Percentiles rank a stretch among this genome's conserved stretches.
phyloP scores from a whole-genome alignment of 2,329 filamentous ascomycete genomes.

The Fusarium sp. region DNA sequence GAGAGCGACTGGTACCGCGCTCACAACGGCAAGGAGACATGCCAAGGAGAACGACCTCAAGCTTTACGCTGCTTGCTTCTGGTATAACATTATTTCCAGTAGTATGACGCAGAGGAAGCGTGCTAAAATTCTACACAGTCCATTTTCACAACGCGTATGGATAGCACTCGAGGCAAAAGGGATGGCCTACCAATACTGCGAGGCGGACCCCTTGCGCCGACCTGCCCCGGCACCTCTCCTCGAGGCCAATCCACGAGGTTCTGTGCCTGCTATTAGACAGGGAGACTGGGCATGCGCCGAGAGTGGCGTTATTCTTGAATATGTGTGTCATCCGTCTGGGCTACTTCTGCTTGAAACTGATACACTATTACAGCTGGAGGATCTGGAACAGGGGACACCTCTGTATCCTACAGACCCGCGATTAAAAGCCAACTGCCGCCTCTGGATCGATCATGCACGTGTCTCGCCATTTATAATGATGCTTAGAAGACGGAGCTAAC shows the following conservation, averaged over 20 bases:
- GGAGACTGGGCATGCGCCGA: constrained; percentile 88
- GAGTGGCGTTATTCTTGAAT: constrained; percentile 88
- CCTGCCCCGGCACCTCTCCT: constrained; percentile 71
- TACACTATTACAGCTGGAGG: constrained; percentile 73
- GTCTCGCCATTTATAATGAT: neutral
- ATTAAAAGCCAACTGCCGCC: constrained; percentile 79
- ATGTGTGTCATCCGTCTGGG: constrained; percentile 65
- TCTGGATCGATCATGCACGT: constrained; percentile 86
- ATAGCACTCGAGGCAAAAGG: constrained; percentile 87
- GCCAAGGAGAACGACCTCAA: constrained; percentile 80
- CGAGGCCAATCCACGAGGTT: constrained; percentile 82
- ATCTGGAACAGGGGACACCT: constrained; percentile 72
- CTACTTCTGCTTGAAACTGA: constrained; percentile 6
- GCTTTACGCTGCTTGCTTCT: constrained; percentile 87
- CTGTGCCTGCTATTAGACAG: constrained; percentile 84
- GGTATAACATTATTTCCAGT: constrained; percentile 62
- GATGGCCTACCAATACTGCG: constrained; percentile 87
- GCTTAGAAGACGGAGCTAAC: neutral
- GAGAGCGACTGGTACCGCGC: constrained; percentile 80
- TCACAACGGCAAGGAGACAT: constrained; percentile 79
- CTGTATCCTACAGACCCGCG: constrained; percentile 78
- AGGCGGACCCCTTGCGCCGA: constrained; percentile 85
- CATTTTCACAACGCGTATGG: constrained; percentile 91
- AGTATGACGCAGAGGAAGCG: neutral
- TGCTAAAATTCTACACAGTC: constrained; percentile 61